phyloP scores from a whole-genome alignment of 1,284 basidiomycete genomes.

The Ganoderma sp. region DNA sequence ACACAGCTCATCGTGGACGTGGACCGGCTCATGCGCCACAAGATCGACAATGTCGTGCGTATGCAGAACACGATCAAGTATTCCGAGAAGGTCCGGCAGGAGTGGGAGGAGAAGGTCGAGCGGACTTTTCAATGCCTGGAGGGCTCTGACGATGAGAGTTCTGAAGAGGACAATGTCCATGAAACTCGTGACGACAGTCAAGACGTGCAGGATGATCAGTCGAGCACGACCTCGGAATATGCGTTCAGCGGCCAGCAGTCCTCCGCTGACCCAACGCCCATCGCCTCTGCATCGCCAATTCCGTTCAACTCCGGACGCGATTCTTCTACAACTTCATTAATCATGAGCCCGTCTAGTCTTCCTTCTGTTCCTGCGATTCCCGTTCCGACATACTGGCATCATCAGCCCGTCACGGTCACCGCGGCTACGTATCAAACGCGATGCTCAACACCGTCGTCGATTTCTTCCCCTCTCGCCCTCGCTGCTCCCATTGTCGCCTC shows the following conservation, averaged over 20 bases:
- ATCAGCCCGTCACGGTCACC: conserved; percentile 38
- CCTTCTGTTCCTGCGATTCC: conserved; percentile 37
- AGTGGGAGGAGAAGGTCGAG: conserved; percentile 93
- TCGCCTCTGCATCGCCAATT: conserved; percentile 66
- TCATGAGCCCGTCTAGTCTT: conserved; percentile 39
- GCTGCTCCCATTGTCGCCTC: conserved; percentile 81
- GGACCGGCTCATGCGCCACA: conserved; percentile 88
- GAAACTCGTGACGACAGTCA: conserved; percentile 40
- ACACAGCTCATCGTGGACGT: conserved; percentile 84
- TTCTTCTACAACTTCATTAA: conserved; percentile 31
- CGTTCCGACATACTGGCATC: conserved; percentile 42
- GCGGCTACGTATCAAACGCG: conserved; percentile 65
- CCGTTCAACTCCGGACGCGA: conserved; percentile 42
- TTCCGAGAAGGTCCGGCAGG: conserved; percentile 95
- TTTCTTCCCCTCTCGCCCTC: conserved; percentile 81
- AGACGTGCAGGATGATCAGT: conserved; percentile 54
- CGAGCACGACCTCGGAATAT: conserved; percentile 69
- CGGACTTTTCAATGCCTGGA: conserved; percentile 66
- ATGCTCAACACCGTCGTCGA: conserved; percentile 83
- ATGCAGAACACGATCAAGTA: conserved; percentile 99
- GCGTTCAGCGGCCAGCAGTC: conserved; percentile 55
- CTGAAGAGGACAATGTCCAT: conserved; percentile 46
- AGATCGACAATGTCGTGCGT: conserved; percentile 93
- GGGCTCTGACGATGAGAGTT: conserved; percentile 50
- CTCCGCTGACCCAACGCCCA: conserved; percentile 68